These are phyloP conservation scores for Sugiyamaella lignohabitans DNA, from an alignment of 805 yeast genomes.

Conservation along the genomic window DNA sequence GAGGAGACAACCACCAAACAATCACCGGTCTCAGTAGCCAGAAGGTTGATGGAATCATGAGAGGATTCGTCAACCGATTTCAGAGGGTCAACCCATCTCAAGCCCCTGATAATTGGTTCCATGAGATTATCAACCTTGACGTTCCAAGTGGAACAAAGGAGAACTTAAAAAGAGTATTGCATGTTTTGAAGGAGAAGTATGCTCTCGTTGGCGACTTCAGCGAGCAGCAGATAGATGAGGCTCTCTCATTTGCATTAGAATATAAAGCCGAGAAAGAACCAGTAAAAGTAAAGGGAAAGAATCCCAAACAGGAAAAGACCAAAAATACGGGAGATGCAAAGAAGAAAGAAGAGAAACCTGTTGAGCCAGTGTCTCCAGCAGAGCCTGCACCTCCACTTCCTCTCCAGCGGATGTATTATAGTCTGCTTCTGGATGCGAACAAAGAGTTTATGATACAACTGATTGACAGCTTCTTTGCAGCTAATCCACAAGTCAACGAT, in stretches of 20 bases:
- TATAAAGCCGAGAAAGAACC: constrained; percentile 45
- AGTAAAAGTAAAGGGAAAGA: neutral
- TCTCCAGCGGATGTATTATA: constrained; percentile 5
- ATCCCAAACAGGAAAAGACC: neutral
- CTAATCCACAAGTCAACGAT: constrained; percentile 6
- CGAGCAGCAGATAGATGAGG: constrained; percentile 34
- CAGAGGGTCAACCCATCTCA: constrained; percentile 45
- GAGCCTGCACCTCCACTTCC: no score
- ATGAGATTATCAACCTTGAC: constrained; percentile 52
- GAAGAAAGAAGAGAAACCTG: neutral
- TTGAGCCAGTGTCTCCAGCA: no score
- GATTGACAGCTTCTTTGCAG: constrained; percentile 20
- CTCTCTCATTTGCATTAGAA: constrained; percentile 46
- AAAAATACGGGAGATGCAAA: neutral
- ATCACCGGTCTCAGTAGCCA: constrained; percentile 51
- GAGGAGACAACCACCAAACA: constrained; percentile 89
- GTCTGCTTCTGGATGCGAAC: constrained; percentile 6
- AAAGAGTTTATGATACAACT: constrained; percentile 12
- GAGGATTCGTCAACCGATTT: constrained; percentile 64
- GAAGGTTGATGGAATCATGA: constrained; percentile 57
- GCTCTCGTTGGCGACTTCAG: constrained; percentile 39
- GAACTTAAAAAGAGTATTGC: constrained; percentile 44
- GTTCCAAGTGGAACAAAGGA: constrained; percentile 43
- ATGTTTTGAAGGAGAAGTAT: constrained; percentile 35
- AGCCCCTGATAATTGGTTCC: constrained; percentile 64